Percentiles rank a stretch among this genome's conserved stretches.
phyloP scores from a whole-genome alignment of 805 yeast species.

The Yamadazyma paraphyllophila region DNA sequence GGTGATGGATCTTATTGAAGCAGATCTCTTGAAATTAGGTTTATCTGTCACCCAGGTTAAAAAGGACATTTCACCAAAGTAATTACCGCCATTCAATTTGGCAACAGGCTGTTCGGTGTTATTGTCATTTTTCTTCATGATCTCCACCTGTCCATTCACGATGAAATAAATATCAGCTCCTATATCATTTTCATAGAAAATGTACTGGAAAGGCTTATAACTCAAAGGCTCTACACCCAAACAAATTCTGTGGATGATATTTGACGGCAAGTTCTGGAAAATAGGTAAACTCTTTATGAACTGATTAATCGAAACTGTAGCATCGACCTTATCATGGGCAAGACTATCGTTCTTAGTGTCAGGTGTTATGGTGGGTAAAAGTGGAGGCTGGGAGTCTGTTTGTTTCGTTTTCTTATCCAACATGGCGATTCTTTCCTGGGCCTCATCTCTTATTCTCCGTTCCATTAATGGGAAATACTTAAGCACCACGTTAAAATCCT shows the following conservation, averaged over 20 bases:
- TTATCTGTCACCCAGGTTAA: conserved; percentile 43
- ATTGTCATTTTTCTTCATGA: conserved; percentile 35
- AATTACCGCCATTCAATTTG: conserved; percentile 58
- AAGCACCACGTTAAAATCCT: conserved; percentile 56
- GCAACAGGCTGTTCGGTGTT: conserved; percentile 41
- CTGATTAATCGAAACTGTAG: conserved; percentile 54
- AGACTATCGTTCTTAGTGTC: not conserved
- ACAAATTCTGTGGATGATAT: conserved; percentile 63
- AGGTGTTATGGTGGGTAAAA: not conserved
- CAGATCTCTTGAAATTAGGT: conserved; percentile 43
- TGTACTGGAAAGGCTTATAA: conserved; percentile 55
- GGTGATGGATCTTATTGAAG: conserved; percentile 61
- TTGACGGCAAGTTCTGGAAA: conserved; percentile 55
- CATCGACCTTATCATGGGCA: conserved; percentile 41
- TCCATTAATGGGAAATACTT: conserved; percentile 65
- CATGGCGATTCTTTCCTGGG: conserved; percentile 72
- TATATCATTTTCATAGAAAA: conserved; percentile 56
- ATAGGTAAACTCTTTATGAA: conserved; percentile 58
- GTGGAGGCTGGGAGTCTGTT: conserved; percentile 2
- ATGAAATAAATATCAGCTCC: conserved; percentile 69
- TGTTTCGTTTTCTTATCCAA: conserved; percentile 56
- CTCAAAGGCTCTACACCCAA: conserved; percentile 57
- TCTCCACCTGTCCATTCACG: conserved; percentile 70
- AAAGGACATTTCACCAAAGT: conserved; percentile 79
- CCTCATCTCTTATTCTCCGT: conserved; percentile 70